phyloP scores from a whole-genome alignment of 495 filamentous ascomycete genomes.

The Trichoderma reesei region DNA sequence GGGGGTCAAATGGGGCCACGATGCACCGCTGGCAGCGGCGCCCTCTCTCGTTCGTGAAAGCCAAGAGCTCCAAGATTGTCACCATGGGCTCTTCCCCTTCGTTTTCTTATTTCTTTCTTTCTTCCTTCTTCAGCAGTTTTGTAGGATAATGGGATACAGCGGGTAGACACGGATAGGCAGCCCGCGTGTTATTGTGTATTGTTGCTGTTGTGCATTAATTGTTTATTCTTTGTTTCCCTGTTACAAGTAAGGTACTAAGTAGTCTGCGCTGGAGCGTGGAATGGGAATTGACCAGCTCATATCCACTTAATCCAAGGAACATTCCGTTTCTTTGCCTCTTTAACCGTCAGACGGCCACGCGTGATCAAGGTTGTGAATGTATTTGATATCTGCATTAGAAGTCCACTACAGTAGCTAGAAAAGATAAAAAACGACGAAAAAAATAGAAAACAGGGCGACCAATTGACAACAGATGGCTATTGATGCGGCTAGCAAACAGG shows the following conservation, averaged over 20 bases:
- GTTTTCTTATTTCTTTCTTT: constrained; percentile 15
- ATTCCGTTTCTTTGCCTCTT: background rate
- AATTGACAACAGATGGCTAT: constrained; percentile 15
- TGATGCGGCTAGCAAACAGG: constrained; percentile 14
- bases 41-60: background rate
- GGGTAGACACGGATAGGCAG: background rate
- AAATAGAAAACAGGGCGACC: constrained; percentile 20
- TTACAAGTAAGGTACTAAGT: background rate
- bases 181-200: background rate
- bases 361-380: constrained; percentile 29
- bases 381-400: constrained; percentile 48
- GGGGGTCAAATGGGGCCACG: background rate
- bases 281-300: no score
- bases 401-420: constrained; percentile 36
- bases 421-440: constrained; percentile 28
- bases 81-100: background rate
- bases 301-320: no score
- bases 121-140: constrained; percentile 29
- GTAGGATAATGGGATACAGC: constrained; percentile 17
- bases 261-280: background rate
- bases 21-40: background rate
- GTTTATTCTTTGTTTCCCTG: background rate
- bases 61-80: background rate
- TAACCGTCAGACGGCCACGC: background rate
- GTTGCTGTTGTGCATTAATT: background rate